Evolutionary conservation across 345 rosid species (phyloP).

Genomic region (Physaria fendleri): DNA sequence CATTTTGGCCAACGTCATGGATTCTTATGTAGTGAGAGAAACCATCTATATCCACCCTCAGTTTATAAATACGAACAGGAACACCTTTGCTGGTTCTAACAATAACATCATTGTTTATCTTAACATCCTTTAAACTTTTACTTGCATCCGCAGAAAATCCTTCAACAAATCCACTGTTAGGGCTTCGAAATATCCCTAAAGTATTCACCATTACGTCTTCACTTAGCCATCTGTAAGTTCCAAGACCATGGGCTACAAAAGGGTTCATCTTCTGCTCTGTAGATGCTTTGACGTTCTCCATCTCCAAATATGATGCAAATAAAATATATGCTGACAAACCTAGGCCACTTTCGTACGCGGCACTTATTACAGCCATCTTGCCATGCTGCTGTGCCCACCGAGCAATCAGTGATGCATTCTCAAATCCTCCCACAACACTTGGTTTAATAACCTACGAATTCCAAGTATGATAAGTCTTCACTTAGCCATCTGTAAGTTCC

Average conservation of each 20-base stretch:
- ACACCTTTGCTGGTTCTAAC: conserved; percentile 33
- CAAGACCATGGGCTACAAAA: conserved; percentile 81
- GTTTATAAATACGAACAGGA: conserved; percentile 41
- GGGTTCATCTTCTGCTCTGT: conserved; percentile 37
- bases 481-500: too few relatives aligned
- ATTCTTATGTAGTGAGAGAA: conserved; percentile 45
- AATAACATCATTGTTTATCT: conserved; percentile 44
- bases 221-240: conserved; percentile 80
- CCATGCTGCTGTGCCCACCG: conserved; percentile 41
- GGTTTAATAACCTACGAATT: conserved; percentile 79
- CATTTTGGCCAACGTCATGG: conserved; percentile 45
- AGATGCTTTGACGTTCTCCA: conserved; percentile 43
- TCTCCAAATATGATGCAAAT: conserved; percentile 69
- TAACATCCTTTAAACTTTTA: conserved; percentile 45
- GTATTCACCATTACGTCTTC: conserved; percentile 59
- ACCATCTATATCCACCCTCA: conserved; percentile 43
- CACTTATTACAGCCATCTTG: conserved; percentile 75
- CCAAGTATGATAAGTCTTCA: conserved; percentile 5
- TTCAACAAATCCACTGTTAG: conserved; percentile 48
- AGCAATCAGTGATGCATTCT: conserved; percentile 66
- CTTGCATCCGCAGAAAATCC: conserved; percentile 52
- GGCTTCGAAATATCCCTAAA: conserved; percentile 46
- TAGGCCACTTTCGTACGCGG: conserved; percentile 82
- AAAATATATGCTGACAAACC: conserved; percentile 61
- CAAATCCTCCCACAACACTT: conserved; percentile 82